Base-by-base conservation (phyloP, 371 early-diverging fungal species). In the Synchytrium microbalum region DNA sequence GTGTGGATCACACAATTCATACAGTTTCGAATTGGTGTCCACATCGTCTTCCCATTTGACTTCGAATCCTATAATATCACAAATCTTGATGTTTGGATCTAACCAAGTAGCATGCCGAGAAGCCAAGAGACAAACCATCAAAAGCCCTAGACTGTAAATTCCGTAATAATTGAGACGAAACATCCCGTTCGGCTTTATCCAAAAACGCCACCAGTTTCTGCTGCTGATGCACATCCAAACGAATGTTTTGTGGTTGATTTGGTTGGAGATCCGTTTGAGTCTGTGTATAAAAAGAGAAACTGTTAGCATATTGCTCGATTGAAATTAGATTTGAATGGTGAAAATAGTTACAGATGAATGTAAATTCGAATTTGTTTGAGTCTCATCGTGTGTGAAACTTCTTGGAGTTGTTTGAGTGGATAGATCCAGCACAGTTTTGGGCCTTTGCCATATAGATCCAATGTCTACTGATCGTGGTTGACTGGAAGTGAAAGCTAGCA, bases 61-160 rank as follows among this genome's bases (percentile, higher is more conserved):
- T 0, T 59, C 51, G 65, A 73, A 78, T 8, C 72, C 77, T 76
- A 52, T 30, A 38, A 3, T 23, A 55, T 26, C 16, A 46, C 28
- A 28, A n/a, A 62, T 10, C 2, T 5, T n/a, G 8, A 52, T 51
- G 24, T 16, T 24, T 28, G 2, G 8, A 1, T 2, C 8, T 26
- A 54, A 33, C 24, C 57, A 30, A 58, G 52, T 61, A n/a, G n/a
- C 53, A 62, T 10, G 13, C 54, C 8, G 24, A 58, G 5, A 28
- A 32, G 1, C 26, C n/a, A 29, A 1, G 58, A 2, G 16, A 55
- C 61, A 16, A 63, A 75, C 75, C 73, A 52, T 74, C 72, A 58
- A 74, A 77, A 19, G 77, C 77, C 16, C 71, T 71, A 28, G 69
- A 70, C n/a, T 57, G 68, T 60, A 72, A 67, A 57, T 77, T 77